These are phyloP conservation scores for Isabelozyma rhagii DNA, from an alignment of 805 yeast species.

Conservation along the genomic window DNA sequence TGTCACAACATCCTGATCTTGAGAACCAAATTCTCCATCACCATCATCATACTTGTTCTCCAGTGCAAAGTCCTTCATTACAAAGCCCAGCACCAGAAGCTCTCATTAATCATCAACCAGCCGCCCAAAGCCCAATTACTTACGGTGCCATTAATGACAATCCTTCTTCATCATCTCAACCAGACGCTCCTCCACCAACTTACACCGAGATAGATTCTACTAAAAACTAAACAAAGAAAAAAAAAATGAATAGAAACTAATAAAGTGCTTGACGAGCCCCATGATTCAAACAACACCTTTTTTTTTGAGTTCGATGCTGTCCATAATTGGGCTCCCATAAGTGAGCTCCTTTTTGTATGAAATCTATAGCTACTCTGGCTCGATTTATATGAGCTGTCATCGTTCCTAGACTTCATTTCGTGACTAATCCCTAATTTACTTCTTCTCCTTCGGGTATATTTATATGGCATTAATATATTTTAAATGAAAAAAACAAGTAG, in stretches of 20 bases:
- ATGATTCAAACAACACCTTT: no score
- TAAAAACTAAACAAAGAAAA: background rate
- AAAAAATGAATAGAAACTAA: background rate
- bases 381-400: no score
- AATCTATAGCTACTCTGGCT: no score
- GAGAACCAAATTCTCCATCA: constrained; percentile 27
- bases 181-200: constrained; percentile 25
- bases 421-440: no score
- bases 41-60: constrained; percentile 7
- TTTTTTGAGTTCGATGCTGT: no score
- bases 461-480: no score
- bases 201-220: constrained; percentile 23
- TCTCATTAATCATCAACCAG: constrained; percentile 6
- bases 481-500: no score
- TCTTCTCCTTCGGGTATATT: no score
- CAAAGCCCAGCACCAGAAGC: constrained; percentile 1
- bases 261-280: no score
- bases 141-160: constrained; percentile 28
- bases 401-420: no score
- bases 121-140: background rate
- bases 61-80: constrained; percentile 2
- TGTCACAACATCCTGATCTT: constrained; percentile 22
- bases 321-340: no score
- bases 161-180: constrained; percentile 6
- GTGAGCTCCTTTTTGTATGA: no score